phyloP scores from a whole-genome alignment of 352 stramenopile genomes.

The Globisporangium uncinulatum region DNA sequence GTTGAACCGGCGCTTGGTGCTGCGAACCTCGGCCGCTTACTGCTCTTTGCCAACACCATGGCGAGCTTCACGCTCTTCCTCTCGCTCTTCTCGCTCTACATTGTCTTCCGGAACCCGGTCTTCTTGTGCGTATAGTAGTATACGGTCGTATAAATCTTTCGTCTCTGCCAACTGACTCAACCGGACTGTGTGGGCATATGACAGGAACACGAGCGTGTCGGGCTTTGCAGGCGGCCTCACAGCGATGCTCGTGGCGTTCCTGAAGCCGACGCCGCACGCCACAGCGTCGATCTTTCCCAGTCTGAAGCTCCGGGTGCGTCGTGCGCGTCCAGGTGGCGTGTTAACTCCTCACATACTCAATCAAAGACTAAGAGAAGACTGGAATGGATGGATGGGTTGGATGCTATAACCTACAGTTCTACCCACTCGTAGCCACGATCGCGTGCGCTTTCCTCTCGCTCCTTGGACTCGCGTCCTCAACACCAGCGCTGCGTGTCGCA shows the following conservation, averaged over 20 bases:
- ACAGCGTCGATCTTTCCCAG: conserved; percentile 46
- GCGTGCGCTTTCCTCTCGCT: conserved; percentile 51
- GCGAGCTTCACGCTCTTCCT: conserved; percentile 72
- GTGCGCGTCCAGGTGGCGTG: conserved; percentile 23
- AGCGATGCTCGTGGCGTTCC: conserved; percentile 73
- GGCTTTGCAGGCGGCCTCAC: conserved; percentile 76
- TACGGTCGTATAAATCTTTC: no score
- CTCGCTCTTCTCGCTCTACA: conserved; percentile 78
- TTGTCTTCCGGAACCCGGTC: conserved; percentile 69
- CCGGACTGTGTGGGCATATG: background rate
- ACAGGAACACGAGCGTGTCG: conserved; percentile 63
- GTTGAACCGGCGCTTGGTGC: conserved; percentile 72
- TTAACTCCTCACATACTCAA: background rate
- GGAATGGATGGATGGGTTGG: no score
- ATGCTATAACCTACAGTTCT: conserved; percentile 33
- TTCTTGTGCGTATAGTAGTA: conserved; percentile 56
- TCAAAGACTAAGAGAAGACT: background rate
- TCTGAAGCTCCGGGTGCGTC: conserved; percentile 57
- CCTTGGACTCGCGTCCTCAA: conserved; percentile 29
- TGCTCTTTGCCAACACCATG: conserved; percentile 71
- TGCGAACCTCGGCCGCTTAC: conserved; percentile 51
- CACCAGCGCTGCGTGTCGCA: conserved; percentile 31
- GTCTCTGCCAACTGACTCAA: background rate
- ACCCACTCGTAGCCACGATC: conserved; percentile 46
- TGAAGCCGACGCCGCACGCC: conserved; percentile 64